Base-by-base conservation (phyloP, 345 rosid species). In the Brassica juncea region DNA sequence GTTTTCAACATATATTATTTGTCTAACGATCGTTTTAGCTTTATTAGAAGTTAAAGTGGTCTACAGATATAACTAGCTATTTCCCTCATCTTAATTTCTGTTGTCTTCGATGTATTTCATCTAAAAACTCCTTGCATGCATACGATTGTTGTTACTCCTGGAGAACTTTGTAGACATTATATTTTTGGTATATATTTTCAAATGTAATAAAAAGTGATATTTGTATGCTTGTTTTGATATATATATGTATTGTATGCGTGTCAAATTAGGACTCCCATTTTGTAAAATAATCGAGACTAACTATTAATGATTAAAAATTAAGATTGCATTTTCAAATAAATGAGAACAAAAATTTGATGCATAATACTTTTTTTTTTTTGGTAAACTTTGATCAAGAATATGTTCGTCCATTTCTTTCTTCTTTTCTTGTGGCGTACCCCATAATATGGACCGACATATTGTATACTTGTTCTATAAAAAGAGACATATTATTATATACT, bases 401-500 rank as follows among this genome's bases (percentile, higher is more conserved):
- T 25, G 47, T 60, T 14, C 1, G 34, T 62, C 21, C n/a, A 54
- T 70, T 78, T 71, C 32, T 55, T 70, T 71, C 32, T 55, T 70
- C 6, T 71, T 70, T 78, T 55, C 34, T 37, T 65, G 71, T 19
- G 42, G 47, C 58, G 32, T 55, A 55, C 35, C 59, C 70, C 0
- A 3, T 11, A 54, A 65, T 78, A 57, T 66, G 47, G 60, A 71
- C 54, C 52, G 32, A 25, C 8, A 42, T 58, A 70, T 32, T 32
- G 55, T 14, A 54, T 39, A 54, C 19, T 71, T 57, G 25, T 23
- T 23, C 25, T 23, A 23, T 23, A 23, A 23, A 23, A 23, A 23
- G 25, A 23, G 25, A 23, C 25, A 23, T 23, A 23, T 23, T 23
- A 23, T 32, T 32, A 70, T 14, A 54, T 39, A 54, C 19, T 71